Evolutionary conservation across 768 basidiomycete genomes (phyloP).

Genomic region (Trichaptum fuscoviolaceum): DNA sequence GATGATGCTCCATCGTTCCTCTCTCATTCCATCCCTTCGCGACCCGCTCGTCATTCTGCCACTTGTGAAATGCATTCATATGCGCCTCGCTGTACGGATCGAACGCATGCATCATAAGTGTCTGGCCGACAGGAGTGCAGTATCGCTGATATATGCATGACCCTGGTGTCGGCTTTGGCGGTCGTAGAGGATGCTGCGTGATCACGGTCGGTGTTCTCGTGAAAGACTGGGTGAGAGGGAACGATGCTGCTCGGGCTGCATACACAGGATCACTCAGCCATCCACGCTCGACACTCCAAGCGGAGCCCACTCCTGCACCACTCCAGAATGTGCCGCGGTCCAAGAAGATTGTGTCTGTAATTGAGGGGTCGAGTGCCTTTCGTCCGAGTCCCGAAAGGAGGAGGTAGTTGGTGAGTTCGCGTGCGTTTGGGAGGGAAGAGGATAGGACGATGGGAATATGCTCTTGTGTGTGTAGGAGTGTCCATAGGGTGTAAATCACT

Average conservation of each 20-base stretch:
- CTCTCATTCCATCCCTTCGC: slow-evolving; percentile 41
- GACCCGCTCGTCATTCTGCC: slow-evolving; percentile 47
- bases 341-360: slow-evolving; percentile 28
- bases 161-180: slow-evolving; percentile 37
- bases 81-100: slow-evolving; percentile 25
- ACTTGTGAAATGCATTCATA: slow-evolving; percentile 39
- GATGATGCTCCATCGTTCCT: slow-evolving; percentile 39
- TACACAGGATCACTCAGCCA: slow-evolving; percentile 30
- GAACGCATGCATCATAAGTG: slow-evolving; percentile 25
- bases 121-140: slow-evolving; percentile 29
- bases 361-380: slow-evolving; percentile 14
- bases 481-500: slow-evolving; percentile 36
- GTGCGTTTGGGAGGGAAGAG: slow-evolving; percentile 16
- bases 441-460: slow-evolving; percentile 34
- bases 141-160: slow-evolving; percentile 36
- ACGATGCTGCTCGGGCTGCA: slow-evolving; percentile 20
- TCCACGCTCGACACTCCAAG: slow-evolving; percentile 19
- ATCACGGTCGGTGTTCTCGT: slow-evolving; percentile 43
- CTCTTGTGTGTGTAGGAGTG: slow-evolving; percentile 32
- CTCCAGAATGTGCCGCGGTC: slow-evolving; percentile 44
- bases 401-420: slow-evolving; percentile 33
- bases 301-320: slow-evolving; percentile 34
- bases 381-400: slow-evolving; percentile 31
- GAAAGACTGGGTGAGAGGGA: slow-evolving; percentile 35
- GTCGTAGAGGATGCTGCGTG: slow-evolving; percentile 46